These are phyloP conservation scores for Ramaria sp. DNA, from an alignment of 768 basidiomycete genomes.

Conservation along the genomic window DNA sequence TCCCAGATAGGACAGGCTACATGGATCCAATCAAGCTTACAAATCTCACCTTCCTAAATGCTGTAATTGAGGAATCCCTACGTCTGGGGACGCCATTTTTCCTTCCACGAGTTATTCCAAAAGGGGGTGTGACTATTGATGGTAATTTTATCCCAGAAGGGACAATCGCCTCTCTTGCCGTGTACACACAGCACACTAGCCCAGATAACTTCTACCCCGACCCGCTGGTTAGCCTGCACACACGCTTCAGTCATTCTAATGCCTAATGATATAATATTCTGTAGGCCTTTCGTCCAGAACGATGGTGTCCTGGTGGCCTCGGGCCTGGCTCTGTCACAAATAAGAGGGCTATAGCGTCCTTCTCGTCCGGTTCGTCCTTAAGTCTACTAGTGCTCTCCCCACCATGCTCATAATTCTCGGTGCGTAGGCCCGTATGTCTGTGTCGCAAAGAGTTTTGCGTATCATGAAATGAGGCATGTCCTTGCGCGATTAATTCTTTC, in stretches of 20 bases:
- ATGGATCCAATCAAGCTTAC: conserved; percentile 13
- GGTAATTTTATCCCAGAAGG: conserved; percentile 21
- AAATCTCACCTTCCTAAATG: conserved; percentile 24
- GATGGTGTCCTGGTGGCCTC: conserved; percentile 24
- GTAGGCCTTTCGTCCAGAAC: conserved; percentile 19
- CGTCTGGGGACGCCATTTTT: conserved; percentile 22
- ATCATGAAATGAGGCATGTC: conserved; percentile 20
- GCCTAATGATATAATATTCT: background rate
- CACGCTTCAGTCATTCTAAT: too few relatives aligned
- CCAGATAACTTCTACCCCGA: conserved; percentile 24
- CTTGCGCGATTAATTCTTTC: conserved; percentile 19
- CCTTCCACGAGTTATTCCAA: conserved; percentile 21
- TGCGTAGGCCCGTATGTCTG: conserved; percentile 22
- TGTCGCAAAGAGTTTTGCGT: conserved; percentile 21
- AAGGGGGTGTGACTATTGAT: conserved; percentile 19
- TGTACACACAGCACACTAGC: conserved; percentile 19
- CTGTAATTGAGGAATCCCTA: conserved; percentile 23
- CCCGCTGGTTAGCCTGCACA: background rate
- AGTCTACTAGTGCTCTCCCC: too few relatives aligned
- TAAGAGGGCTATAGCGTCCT: conserved; percentile 19
- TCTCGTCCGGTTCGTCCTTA: conserved; percentile 17
- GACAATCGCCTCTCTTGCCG: conserved; percentile 20
- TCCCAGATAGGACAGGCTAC: conserved; percentile 12
- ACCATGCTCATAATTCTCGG: background rate
- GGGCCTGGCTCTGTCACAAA: conserved; percentile 18